Evolutionary conservation across 2,329 filamentous ascomycete species (phyloP), one percentile per base, ranked within the genome.

Genomic region (Nothophoma quercina): DNA sequence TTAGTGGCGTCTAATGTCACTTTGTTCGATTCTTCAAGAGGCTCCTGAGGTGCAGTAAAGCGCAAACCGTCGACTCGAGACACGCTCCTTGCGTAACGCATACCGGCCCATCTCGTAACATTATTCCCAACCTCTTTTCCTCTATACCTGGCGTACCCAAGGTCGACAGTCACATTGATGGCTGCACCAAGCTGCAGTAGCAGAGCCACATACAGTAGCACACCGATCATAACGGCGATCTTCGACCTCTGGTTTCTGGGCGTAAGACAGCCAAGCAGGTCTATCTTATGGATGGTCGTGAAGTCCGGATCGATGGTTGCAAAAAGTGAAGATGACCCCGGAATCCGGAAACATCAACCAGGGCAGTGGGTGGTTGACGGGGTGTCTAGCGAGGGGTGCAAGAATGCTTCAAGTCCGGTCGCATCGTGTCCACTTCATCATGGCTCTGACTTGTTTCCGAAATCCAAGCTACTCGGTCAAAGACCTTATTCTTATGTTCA

Each of bases 81-180:
- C 1, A 65, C 58, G 21, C 56, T 67, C 16, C 70, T 62, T 32
- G 89, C 90, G 75, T 85, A 95, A 34, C 88, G 84, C 58, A 95
- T 84, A 1, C 89, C 90, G 7, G 90, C 80, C 88, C 88, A 93
- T 70, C 88, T 81, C 2, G 83, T 85, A 39, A 91, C 76, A 1
- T 86, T 87, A 60, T 83, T 83, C 0, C 72, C 60, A 1, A 81
- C 75, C 1, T 77, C 66, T 4, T 76, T 72, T 7, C 90, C 90
- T 41, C 79, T 72, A 65, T 92, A 91, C 21, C 78, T 82, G 23
- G 86, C 82, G 67, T 92, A 93, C 3, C 80, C 81, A 18, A 93
- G 77, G 56, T 89, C 78, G 12, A 91, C 85, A 5, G 74, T 65
- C 3, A 71, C 55, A 15, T 76, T 62, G 21, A 79, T 70, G 12